Conservation (phyloP, 371 early-diverging fungal species). For the Nematocida sp. region DNA sequence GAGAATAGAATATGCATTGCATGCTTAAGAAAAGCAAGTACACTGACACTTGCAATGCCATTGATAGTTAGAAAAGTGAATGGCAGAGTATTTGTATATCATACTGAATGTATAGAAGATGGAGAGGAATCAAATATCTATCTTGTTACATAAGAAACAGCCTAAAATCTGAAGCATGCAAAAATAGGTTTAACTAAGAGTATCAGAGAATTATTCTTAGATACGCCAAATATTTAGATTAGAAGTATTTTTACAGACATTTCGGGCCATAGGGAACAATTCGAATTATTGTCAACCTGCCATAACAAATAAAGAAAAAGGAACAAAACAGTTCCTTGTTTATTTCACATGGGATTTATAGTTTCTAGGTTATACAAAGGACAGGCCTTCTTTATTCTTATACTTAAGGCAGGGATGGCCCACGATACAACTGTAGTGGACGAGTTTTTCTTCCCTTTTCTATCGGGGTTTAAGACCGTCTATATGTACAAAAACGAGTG, state of each 20-base stretch:
- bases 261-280: background rate
- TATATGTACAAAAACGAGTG: constrained; percentile 29
- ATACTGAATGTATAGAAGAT: constrained; percentile 26
- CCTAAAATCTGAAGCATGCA: constrained; percentile 5
- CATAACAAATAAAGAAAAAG: background rate
- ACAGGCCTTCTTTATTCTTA: constrained; percentile 12
- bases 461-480: background rate
- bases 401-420: constrained; percentile 34
- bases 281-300: background rate
- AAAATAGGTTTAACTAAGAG: background rate
- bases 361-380: constrained; percentile 50
- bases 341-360: constrained; percentile 56
- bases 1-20: constrained; percentile 35
- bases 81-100: constrained; percentile 1
- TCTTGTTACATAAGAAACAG: background rate
- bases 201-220: too few species aligned
- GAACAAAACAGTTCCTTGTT: constrained; percentile 15
- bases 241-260: too few species aligned
- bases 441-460: constrained; percentile 28
- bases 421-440: constrained; percentile 9
- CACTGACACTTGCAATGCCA: background rate
- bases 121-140: background rate
- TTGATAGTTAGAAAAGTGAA: background rate
- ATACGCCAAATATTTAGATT: too few species aligned
- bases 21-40: constrained; percentile 26